phyloP scores from a whole-genome alignment of 306 rosid genomes.

The Quercus mongolica region DNA sequence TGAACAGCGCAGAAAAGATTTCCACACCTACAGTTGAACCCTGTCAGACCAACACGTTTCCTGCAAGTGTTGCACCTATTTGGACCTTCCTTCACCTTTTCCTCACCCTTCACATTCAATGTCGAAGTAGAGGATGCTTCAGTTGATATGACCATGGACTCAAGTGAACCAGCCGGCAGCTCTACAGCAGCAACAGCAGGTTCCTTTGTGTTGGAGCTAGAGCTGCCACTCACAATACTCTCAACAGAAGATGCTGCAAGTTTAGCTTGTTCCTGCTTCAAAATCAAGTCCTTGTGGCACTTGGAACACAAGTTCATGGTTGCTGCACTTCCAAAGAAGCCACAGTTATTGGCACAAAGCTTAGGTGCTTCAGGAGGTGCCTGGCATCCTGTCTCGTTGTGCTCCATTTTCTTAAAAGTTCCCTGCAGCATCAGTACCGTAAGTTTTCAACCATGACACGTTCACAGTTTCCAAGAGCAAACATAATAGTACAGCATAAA shows the following conservation, averaged over 20 bases:
- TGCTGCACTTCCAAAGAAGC: constrained; percentile 48
- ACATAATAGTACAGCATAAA: not conserved
- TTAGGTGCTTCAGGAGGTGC: constrained; percentile 47
- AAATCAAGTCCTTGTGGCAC: constrained; percentile 42
- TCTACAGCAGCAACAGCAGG: constrained; percentile 2
- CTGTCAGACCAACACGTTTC: constrained; percentile 42
- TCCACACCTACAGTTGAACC: constrained; percentile 44
- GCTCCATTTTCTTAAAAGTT: constrained; percentile 31
- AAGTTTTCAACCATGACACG: not conserved
- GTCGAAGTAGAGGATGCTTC: constrained; percentile 4
- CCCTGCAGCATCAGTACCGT: constrained; percentile 5
- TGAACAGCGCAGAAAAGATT: constrained; percentile 35
- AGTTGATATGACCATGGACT: constrained; percentile 11
- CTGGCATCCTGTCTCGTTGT: constrained; percentile 49
- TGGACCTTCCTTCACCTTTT: constrained; percentile 34
- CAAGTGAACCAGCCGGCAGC: not conserved
- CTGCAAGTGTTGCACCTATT: constrained; percentile 39
- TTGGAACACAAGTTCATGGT: constrained; percentile 52
- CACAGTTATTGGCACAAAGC: constrained; percentile 47
- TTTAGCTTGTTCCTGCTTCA: constrained; percentile 42
- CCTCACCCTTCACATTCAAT: constrained; percentile 13
- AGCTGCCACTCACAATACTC: constrained; percentile 27
- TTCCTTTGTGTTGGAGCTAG: constrained; percentile 16
- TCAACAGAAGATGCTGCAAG: constrained; percentile 38
- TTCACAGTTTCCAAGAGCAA: not conserved